Percentiles rank a stretch among this genome's conserved stretches.
phyloP scores from a whole-genome alignment of 805 yeast species.

The Yarrowia phangngaensis region DNA sequence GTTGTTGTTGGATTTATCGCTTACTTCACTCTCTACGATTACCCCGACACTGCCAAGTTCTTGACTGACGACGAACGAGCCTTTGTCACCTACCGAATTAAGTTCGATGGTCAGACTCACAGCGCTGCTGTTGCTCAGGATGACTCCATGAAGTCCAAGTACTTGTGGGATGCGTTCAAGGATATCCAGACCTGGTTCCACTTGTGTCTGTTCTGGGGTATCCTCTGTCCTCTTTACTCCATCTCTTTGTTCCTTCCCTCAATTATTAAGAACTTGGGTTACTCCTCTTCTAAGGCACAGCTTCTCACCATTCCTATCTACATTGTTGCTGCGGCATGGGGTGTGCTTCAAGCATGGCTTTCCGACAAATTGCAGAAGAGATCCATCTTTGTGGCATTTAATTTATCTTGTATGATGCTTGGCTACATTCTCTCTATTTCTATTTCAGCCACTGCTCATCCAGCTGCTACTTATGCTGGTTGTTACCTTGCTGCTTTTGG shows the following conservation, averaged over 20 bases:
- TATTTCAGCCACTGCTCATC: constrained; percentile 40
- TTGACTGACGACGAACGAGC: constrained; percentile 44
- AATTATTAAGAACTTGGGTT: constrained; percentile 51
- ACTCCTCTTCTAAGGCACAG: constrained; percentile 57
- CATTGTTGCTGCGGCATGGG: constrained; percentile 39
- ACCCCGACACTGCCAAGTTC: constrained; percentile 55
- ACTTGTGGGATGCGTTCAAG: constrained; percentile 45
- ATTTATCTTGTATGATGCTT: constrained; percentile 36
- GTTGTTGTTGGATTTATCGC: constrained; percentile 36
- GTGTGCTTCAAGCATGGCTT: constrained; percentile 30
- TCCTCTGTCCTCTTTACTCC: constrained; percentile 56
- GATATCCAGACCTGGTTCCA: constrained; percentile 50
- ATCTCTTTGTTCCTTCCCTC: constrained; percentile 58
- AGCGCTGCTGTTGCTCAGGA: constrained; percentile 41
- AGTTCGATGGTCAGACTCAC: constrained; percentile 8
- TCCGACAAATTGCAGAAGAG: constrained; percentile 40
- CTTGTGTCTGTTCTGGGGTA: constrained; percentile 50
- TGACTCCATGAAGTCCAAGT: constrained; percentile 40
- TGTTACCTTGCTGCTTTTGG: constrained; percentile 55
- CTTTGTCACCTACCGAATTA: constrained; percentile 39
- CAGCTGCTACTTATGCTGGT: constrained; percentile 46
- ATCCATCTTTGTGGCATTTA: constrained; percentile 33
- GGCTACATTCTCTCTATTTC: constrained; percentile 46
- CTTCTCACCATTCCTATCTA: constrained; percentile 48
- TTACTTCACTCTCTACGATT: constrained; percentile 43